phyloP scores from a whole-genome alignment of 164 flowering plant genomes.

The Santalum album region DNA sequence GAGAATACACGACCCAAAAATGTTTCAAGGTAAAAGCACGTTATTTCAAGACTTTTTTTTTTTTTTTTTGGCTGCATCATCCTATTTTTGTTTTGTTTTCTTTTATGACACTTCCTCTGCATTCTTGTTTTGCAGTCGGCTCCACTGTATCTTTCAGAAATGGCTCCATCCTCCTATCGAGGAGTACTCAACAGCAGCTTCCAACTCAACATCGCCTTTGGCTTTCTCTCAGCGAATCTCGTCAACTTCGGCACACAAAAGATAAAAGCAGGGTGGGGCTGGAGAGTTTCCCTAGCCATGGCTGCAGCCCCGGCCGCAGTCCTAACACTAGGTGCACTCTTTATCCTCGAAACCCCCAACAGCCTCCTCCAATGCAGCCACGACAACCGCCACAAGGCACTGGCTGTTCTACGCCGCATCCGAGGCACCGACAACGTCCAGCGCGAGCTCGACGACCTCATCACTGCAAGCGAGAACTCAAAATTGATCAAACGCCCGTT shows the following conservation, averaged over 20 bases:
- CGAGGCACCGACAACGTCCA: conserved; percentile 16
- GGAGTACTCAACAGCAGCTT: conserved; percentile 27
- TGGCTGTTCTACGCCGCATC: conserved; percentile 5
- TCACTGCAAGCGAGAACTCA: conserved; percentile 11
- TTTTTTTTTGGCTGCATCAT: too few species aligned
- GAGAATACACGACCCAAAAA: too few species aligned
- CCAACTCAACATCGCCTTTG: conserved; percentile 25
- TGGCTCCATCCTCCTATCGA: conserved; percentile 22
- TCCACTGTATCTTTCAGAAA: conserved; percentile 31
- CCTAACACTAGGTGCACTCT: conserved; percentile 11
- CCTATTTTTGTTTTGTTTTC: too few species aligned
- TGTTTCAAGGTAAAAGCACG: too few species aligned
- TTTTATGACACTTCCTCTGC: too few species aligned
- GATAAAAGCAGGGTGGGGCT: conserved; percentile 18
- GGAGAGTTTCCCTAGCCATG: conserved; percentile 20
- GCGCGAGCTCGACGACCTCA: conserved; percentile 14
- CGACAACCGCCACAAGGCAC: conserved; percentile 7
- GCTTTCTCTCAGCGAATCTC: conserved; percentile 21
- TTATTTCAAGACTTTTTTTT: too few species aligned
- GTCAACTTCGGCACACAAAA: conserved; percentile 18
- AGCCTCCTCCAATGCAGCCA: conserved; percentile 12
- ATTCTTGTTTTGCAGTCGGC: conserved; percentile 12
- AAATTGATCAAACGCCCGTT: conserved; percentile 8
- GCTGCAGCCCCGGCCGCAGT: conserved; percentile 22
- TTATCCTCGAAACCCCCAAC: conserved; percentile 32